Percentiles rank a stretch among this genome's conserved stretches.
Evolutionary conservation across 2,329 filamentous ascomycete genomes (phyloP).

Genomic region (Parafenestella ontariensis): DNA sequence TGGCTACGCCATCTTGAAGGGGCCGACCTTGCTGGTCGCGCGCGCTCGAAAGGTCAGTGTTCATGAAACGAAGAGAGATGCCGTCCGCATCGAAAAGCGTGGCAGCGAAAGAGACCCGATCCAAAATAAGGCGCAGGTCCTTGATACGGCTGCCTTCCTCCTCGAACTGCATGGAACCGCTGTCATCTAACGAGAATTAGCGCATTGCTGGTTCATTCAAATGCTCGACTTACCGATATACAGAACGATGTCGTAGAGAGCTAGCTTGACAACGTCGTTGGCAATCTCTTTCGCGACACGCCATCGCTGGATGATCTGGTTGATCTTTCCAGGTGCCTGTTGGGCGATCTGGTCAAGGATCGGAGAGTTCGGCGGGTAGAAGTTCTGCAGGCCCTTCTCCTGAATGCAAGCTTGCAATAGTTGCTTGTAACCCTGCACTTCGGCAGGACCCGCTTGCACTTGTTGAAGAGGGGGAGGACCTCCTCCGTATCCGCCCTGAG

Average conservation of each 20-base stretch:
- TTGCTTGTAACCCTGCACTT: constrained; percentile 64
- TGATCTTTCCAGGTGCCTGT: constrained; percentile 59
- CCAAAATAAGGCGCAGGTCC: constrained; percentile 69
- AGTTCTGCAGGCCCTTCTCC: constrained; percentile 65
- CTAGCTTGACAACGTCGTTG: constrained; percentile 68
- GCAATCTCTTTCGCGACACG: constrained; percentile 65
- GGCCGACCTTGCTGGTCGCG: constrained; percentile 43
- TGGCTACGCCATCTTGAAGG: constrained; percentile 62
- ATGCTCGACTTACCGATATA: constrained; percentile 57
- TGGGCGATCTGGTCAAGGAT: constrained; percentile 59
- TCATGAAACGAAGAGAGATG: constrained; percentile 74
- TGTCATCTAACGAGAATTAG: constrained; percentile 61
- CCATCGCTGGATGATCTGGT: constrained; percentile 64
- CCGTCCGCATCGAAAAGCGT: constrained; percentile 74
- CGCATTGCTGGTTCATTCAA: background rate
- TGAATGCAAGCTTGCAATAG: constrained; percentile 63
- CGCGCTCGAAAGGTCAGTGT: constrained; percentile 56
- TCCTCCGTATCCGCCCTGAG: constrained; percentile 41
- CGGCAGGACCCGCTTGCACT: constrained; percentile 55
- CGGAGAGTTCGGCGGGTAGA: constrained; percentile 64
- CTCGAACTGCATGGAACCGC: constrained; percentile 73
- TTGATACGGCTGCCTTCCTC: constrained; percentile 71
- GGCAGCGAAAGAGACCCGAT: constrained; percentile 68
- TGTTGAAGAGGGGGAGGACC: constrained; percentile 45
- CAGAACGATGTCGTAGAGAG: constrained; percentile 67